Evolutionary conservation across 805 yeast species (phyloP), one percentile per base, ranked within the genome.

Genomic region (Candida adriatica): DNA sequence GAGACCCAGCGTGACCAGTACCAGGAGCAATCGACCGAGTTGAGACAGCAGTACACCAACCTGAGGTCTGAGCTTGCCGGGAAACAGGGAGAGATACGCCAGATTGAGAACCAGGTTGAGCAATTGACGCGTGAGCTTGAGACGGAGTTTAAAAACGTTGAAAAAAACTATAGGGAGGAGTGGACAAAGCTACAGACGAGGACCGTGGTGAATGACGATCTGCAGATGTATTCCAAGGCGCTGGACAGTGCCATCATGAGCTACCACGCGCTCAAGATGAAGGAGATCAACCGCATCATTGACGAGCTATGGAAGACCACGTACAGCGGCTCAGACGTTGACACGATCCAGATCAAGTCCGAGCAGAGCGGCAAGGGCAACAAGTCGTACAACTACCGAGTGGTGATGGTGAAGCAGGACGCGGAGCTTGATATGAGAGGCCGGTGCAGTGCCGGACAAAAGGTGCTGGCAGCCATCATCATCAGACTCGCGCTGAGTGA

Each of bases 351-450:
- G 47, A 85, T 92, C 41, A 70, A 78, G 43, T 81, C 95, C 24
- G 97, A 90, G 46, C 72, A 73, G 25, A 62, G 94, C 35, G 41
- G 42, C 3, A 33, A 30, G 23, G 45, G 42, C 6, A 41, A 41
- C 29, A 30, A 34, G 19, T 73, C 92, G 1, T 90, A 88, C 55
- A 88, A 90, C 52, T 90, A 90, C 51, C 66, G 96, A 23, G 96
- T 92, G 13, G 95, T 88, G 15, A 92, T 92, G 98, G 77, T 78
- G 37, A 92, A 92, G 53, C 85, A 82, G 48, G 90, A 83, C 37
- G 82, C 79, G 1, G 97, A 92, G 55, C 62, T 92, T 29, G 99
- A 92, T 52, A 92, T 92, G 99, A 71, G 99, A 40, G 99, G 98
- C 0, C 63, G 98, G 36, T 92, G 99, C 55, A 85, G 96, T 2